These are phyloP conservation scores for Linnemannia exigua DNA, from an alignment of 192 early-diverging fungal genomes.

Conservation along the genomic window DNA sequence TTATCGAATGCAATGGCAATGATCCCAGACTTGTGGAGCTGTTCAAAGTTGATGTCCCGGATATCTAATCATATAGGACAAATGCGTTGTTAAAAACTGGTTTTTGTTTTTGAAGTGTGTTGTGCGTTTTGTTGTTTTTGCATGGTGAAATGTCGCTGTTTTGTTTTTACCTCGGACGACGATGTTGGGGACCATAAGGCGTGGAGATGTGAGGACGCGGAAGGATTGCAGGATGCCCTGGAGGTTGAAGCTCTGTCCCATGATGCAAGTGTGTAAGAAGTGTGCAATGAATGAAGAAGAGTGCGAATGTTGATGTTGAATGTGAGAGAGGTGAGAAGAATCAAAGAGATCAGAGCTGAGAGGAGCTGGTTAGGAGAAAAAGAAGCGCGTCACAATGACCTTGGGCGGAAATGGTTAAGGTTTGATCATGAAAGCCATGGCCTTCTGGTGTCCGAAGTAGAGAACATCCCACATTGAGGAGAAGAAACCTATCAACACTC, in stretches of 20 bases:
- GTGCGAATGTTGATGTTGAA: not conserved
- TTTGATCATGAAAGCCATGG: too few species aligned
- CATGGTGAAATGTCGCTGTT: not conserved
- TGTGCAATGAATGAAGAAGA: not conserved
- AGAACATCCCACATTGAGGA: too few species aligned
- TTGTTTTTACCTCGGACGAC: conserved; percentile 69
- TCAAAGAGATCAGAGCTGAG: not conserved
- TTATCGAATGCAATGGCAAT: conserved; percentile 93
- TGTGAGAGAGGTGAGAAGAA: not conserved
- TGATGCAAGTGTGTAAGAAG: conserved; percentile 27
- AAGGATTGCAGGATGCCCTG: conserved; percentile 71
- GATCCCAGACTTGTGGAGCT: conserved; percentile 72
- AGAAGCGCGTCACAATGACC: conserved; percentile 5
- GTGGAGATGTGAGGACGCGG: conserved; percentile 70
- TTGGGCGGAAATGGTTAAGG: not conserved
- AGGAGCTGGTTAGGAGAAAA: not conserved
- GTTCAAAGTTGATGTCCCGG: conserved; percentile 73
- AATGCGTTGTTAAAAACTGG: not conserved
- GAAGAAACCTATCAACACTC: too few species aligned
- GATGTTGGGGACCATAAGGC: conserved; percentile 83
- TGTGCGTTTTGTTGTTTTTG: not conserved
- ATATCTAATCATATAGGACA: conserved; percentile 64
- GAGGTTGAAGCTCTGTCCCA: conserved; percentile 88
- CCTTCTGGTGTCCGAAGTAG: too few species aligned
- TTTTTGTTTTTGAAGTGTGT: not conserved